Evolutionary conservation across 2,329 filamentous ascomycete species (phyloP).

Genomic region (Hypoxylon sp.): DNA sequence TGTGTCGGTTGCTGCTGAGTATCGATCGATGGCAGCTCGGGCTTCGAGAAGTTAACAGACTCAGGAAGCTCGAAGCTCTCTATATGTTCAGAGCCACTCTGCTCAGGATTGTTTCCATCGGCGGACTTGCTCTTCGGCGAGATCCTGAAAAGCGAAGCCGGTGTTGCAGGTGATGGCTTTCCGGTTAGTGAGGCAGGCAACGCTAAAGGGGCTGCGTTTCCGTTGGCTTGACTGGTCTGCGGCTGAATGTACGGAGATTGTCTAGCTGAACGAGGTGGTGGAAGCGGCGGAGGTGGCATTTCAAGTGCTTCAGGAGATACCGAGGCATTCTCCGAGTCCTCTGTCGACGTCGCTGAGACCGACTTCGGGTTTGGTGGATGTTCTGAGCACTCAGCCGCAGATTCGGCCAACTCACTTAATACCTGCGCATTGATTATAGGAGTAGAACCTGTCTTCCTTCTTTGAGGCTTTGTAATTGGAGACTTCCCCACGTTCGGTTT

Average conservation of each 20-base stretch:
- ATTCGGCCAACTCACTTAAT: conserved; percentile 66
- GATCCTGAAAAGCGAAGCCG: conserved; percentile 88
- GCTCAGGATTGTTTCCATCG: conserved; percentile 59
- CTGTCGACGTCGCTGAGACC: conserved; percentile 60
- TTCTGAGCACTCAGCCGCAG: conserved; percentile 57
- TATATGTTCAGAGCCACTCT: conserved; percentile 66
- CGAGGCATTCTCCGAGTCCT: conserved; percentile 74
- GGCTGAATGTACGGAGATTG: conserved; percentile 78
- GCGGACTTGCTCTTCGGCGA: conserved; percentile 67
- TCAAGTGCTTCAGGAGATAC: conserved; percentile 75
- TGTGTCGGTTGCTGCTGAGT: conserved; percentile 65
- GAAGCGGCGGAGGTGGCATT: conserved; percentile 78
- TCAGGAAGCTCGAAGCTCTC: conserved; percentile 80
- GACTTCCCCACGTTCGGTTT: conserved; percentile 75
- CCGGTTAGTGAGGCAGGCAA: conserved; percentile 53
- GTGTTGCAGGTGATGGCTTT: conserved; percentile 79
- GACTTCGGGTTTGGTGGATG: conserved; percentile 51
- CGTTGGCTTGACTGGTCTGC: conserved; percentile 63
- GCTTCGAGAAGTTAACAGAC: conserved; percentile 67
- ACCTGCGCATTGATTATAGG: conserved; percentile 70
- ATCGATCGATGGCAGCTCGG: conserved; percentile 65
- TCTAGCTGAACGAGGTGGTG: conserved; percentile 73
- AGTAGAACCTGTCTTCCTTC: conserved; percentile 67
- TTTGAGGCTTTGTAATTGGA: conserved; percentile 78
- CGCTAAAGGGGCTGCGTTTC: conserved; percentile 49